These are phyloP conservation scores for Fonsecaea nubica DNA, from an alignment of 2,329 filamentous ascomycete species.

Conservation along the genomic window DNA sequence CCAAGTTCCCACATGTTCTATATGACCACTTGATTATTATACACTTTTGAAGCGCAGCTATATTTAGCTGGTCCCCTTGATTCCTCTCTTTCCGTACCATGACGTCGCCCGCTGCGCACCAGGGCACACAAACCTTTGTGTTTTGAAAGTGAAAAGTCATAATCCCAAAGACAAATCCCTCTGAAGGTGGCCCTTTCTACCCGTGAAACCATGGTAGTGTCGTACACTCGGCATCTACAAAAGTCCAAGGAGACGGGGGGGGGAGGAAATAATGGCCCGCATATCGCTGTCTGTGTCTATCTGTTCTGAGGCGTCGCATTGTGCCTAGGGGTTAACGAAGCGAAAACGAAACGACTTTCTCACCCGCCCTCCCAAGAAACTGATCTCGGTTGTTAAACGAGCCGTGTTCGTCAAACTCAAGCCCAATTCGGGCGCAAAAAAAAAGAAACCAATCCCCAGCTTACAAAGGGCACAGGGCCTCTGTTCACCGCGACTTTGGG, in stretches of 20 bases:
- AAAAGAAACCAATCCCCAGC: neutral
- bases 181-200: no score
- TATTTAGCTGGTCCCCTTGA: neutral
- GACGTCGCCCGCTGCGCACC: neutral
- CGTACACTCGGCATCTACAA: neutral
- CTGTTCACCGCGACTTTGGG: slow-evolving; percentile 5
- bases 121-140: neutral
- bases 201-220: no score
- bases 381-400: slow-evolving; percentile 6
- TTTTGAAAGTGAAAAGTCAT: neutral
- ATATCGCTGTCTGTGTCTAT: neutral
- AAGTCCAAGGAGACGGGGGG: neutral
- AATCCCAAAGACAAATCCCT: no score
- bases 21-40: no score
- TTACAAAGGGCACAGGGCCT: neutral
- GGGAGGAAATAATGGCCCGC: neutral
- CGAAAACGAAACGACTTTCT: neutral
- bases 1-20: neutral
- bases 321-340: no score
- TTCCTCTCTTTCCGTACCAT: neutral
- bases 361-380: neutral
- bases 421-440: slow-evolving; percentile 2
- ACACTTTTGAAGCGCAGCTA: neutral
- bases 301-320: neutral
- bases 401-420: neutral